A percentile compares a stretch with the other conserved stretches of the same genome.
phyloP scores from a whole-genome alignment of 495 filamentous ascomycete species.

The Penicillium robsamsonii region DNA sequence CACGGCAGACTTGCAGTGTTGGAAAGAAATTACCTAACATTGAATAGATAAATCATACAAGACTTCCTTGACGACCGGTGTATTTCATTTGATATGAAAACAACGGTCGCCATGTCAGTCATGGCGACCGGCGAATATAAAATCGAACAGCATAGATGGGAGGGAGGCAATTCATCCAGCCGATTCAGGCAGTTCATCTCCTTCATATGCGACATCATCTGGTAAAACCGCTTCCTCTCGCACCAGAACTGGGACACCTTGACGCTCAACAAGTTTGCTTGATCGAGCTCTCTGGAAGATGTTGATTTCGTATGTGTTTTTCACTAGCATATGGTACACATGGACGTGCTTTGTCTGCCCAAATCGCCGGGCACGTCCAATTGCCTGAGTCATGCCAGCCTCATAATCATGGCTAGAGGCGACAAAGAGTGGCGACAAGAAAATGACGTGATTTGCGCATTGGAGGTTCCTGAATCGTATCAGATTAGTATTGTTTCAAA shows the following conservation, averaged over 20 bases:
- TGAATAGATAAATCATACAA: no score
- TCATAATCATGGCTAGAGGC: constrained; percentile 57
- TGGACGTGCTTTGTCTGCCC: constrained; percentile 64
- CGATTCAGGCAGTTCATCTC: neutral
- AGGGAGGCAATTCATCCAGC: neutral
- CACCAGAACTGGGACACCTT: constrained; percentile 2
- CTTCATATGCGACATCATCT: constrained; percentile 2
- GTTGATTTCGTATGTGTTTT: constrained; percentile 67
- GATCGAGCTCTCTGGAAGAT: constrained; percentile 51
- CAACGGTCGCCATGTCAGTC: no score
- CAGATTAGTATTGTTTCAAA: neutral
- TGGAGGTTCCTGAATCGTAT: constrained; percentile 59
- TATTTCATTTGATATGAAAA: no score
- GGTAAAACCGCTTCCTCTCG: neutral
- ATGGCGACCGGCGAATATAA: neutral
- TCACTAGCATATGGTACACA: constrained; percentile 65
- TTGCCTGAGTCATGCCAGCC: constrained; percentile 64
- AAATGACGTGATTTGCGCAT: constrained; percentile 74
- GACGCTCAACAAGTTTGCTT: constrained; percentile 25
- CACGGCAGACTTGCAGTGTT: no score
- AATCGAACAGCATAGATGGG: neutral
- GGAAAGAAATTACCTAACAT: no score
- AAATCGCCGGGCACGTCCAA: constrained; percentile 64
- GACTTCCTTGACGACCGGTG: neutral
- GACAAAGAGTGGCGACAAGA: constrained; percentile 60